Base-by-base conservation (phyloP, 2,329 filamentous ascomycete species). In the Stagonosporopsis tanaceti region DNA sequence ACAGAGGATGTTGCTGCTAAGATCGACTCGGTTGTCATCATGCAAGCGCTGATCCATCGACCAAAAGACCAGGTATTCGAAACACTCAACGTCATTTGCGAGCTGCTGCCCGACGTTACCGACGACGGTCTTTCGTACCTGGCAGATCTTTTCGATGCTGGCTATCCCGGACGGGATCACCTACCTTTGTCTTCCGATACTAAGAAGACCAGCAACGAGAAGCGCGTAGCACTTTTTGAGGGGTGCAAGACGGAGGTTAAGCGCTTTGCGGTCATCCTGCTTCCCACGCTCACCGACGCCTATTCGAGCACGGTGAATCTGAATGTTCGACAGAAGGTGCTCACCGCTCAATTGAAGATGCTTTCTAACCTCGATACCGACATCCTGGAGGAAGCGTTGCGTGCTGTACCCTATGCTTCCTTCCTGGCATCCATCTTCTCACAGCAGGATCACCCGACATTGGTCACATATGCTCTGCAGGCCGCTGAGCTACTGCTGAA, bases 241-340 rank as follows among this genome's bases (percentile, higher is more conserved):
- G 86, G 85, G n/a, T 97, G 93, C 81, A 92, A 93, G 69, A 79
- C 87, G 6, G 88, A 98, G 78, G 89, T 98, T 51, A 92, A 92
- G 74, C 89, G 94, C 37, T 99, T 99, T 74, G 92, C 93, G 1
- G 85, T 96, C 63, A 95, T 99, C 57, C 83, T 99, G 11, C 90
- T 99, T 62, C 95, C 95, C 0, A 99, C 95, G 2, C 81, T 99
- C 61, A 98, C 95, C 28, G 93, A 99, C 75, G 94, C 93, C 0
- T 99, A 96, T 72, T 97, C 95, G 11, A 98, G 95, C 76, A 99
- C 95, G 0, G 94, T 99, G 62, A 99, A 99, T 71, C 80, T 98
- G 15, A 92, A 87, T 54, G 95, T 99, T 38, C 90, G 96, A 22
- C 92, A 98, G 73, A 97, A 97, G 78, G 95, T 99, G 2, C 83